Evolutionary conservation across 2,329 filamentous ascomycete genomes (phyloP).

Genomic region (Curvularia spicifera): DNA sequence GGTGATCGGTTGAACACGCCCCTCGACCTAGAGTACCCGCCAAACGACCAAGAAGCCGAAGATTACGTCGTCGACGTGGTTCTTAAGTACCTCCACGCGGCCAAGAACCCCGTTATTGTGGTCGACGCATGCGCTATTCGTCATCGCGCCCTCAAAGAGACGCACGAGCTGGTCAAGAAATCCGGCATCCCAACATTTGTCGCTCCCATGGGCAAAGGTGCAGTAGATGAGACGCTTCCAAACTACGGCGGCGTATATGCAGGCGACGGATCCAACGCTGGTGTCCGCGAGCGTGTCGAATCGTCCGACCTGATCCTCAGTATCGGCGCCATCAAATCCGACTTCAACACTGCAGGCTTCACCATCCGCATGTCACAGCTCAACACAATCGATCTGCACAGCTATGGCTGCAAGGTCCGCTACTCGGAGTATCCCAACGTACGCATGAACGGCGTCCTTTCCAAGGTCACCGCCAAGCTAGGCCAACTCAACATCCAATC

Average conservation of each 20-base stretch:
- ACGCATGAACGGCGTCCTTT: constrained; percentile 78
- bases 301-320: constrained; percentile 72
- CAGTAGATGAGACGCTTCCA: constrained; percentile 76
- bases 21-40: constrained; percentile 69
- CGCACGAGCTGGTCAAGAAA: constrained; percentile 74
- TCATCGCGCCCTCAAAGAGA: constrained; percentile 74
- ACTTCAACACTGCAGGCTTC: constrained; percentile 85
- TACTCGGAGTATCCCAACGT: constrained; percentile 81
- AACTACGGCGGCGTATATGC: constrained; percentile 86
- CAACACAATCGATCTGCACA: constrained; percentile 82
- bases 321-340: constrained; percentile 73
- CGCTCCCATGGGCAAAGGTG: constrained; percentile 89
- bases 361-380: constrained; percentile 78
- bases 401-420: constrained; percentile 72
- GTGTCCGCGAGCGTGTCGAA: constrained; percentile 69
- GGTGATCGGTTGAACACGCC: constrained; percentile 72
- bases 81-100: constrained; percentile 72
- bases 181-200: constrained; percentile 81
- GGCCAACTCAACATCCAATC: constrained; percentile 62
- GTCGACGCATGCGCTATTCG: constrained; percentile 84
- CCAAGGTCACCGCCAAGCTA: constrained; percentile 68
- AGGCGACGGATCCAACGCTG: constrained; percentile 73
- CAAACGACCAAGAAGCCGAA: constrained; percentile 74
- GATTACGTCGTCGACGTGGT: constrained; percentile 84
- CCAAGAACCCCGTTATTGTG: constrained; percentile 77